A percentile compares a stretch with the other conserved stretches of the same genome.
Evolutionary conservation across 495 filamentous ascomycete genomes (phyloP).

Genomic region (Trichoderma asperelloides): DNA sequence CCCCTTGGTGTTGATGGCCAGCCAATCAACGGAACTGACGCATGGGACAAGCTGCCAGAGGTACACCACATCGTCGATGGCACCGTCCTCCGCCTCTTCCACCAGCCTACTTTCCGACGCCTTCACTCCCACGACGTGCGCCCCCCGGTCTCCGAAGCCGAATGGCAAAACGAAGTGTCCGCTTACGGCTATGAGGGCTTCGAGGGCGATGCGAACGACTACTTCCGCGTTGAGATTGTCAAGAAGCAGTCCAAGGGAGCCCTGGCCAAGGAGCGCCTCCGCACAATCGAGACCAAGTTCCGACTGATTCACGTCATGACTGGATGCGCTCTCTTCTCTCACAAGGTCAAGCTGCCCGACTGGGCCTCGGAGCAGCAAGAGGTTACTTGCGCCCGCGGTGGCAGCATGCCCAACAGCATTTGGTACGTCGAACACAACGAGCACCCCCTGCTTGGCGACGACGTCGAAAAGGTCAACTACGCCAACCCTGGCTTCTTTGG

Average conservation of each 20-base stretch:
- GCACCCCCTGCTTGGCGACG: conserved; percentile 62
- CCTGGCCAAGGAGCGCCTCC: conserved; percentile 71
- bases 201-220: conserved; percentile 90
- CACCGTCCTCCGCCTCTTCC: conserved; percentile 70
- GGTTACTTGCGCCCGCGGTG: conserved; percentile 90
- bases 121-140: conserved; percentile 95
- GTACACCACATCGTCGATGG: conserved; percentile 71
- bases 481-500: conserved; percentile 90
- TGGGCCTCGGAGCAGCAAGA: conserved; percentile 98
- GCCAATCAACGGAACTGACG: conserved; percentile 66
- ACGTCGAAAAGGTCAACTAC: conserved; percentile 92
- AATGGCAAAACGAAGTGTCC: conserved; percentile 98
- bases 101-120: conserved; percentile 70
- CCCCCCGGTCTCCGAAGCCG: conserved; percentile 93
- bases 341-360: conserved; percentile 95
- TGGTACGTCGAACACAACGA: conserved; percentile 93
- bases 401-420: conserved; percentile 87
- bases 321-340: conserved; percentile 91
- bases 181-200: conserved; percentile 98
- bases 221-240: conserved; percentile 90
- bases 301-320: conserved; percentile 93
- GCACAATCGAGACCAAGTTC: conserved; percentile 96
- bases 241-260: conserved; percentile 77
- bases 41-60: conserved; percentile 68
- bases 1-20: conserved; percentile 66